These are phyloP conservation scores for Gaeumannomyces sp. DNA, from an alignment of 2,329 filamentous ascomycete species.

Conservation along the genomic window DNA sequence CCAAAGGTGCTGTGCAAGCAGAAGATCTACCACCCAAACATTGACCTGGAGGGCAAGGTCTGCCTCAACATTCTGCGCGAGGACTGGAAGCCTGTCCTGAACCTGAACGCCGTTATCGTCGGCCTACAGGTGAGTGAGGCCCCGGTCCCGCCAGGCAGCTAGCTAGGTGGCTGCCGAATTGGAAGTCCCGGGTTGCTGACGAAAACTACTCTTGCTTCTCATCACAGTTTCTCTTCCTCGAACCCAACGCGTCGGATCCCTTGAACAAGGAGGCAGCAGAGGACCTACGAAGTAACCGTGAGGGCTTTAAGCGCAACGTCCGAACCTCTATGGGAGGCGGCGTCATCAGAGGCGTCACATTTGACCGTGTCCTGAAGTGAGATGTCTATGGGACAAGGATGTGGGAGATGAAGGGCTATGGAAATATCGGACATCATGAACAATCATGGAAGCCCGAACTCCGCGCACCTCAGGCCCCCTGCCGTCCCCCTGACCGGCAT, in stretches of 20 bases:
- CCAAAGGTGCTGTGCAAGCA: constrained; percentile 96
- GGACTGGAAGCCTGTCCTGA: constrained; percentile 98
- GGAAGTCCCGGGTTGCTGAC: background rate
- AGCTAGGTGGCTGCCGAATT: background rate
- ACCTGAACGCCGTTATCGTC: constrained; percentile 95
- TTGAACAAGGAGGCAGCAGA: constrained; percentile 97
- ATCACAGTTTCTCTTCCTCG: constrained; percentile 83
- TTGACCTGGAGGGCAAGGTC: constrained; percentile 95
- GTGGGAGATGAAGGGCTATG: too few relatives aligned
- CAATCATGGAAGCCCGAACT: background rate
- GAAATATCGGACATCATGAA: background rate
- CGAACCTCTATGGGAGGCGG: constrained; percentile 77
- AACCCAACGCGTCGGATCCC: constrained; percentile 95
- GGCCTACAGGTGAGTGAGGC: constrained; percentile 65
- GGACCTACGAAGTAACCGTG: constrained; percentile 77
- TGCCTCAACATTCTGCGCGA: constrained; percentile 95
- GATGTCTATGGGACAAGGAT: constrained; percentile 15
- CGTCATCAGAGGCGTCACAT: constrained; percentile 62
- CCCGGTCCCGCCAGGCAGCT: too few relatives aligned
- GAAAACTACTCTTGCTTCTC: background rate
- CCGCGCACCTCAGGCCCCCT: too few relatives aligned
- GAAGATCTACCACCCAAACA: constrained; percentile 99
- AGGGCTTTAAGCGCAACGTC: constrained; percentile 89
- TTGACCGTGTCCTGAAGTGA: constrained; percentile 71
- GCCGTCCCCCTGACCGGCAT: too few relatives aligned